Conservation (phyloP, 495 filamentous ascomycete genomes). For the Corynascus novoguineensis region DNA sequence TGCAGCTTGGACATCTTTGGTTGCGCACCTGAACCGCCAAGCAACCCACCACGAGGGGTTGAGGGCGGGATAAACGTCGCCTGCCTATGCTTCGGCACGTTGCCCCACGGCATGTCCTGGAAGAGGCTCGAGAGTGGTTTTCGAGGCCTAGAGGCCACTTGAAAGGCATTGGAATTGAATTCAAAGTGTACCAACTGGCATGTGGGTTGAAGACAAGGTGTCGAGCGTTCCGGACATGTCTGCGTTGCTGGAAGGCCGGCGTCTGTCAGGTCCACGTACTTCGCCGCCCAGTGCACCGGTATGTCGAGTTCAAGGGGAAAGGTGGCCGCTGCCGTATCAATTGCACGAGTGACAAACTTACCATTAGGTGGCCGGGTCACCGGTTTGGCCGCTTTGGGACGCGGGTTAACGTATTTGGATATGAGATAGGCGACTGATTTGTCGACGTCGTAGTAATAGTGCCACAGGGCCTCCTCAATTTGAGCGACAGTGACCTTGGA, state of each 20-base stretch:
- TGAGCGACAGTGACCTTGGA: slow-evolving; percentile 57
- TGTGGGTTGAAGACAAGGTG: background rate
- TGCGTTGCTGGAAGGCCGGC: background rate
- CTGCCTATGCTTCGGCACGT: slow-evolving; percentile 62
- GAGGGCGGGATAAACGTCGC: slow-evolving; percentile 62
- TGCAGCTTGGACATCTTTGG: slow-evolving; percentile 88
- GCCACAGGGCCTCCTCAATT: slow-evolving; percentile 85
- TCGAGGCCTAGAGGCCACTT: background rate
- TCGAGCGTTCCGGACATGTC: background rate
- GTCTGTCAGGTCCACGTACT: slow-evolving; percentile 2
- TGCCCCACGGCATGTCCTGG: slow-evolving; percentile 78
- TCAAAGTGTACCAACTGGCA: background rate
- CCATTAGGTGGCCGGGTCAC: slow-evolving; percentile 40
- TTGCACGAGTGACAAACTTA: slow-evolving; percentile 41
- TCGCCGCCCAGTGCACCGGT: slow-evolving; percentile 12
- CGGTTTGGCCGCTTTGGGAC: slow-evolving; percentile 26
- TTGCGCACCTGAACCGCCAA: slow-evolving; percentile 63
- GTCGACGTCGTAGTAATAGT: slow-evolving; percentile 90
- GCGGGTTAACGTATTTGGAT: slow-evolving; percentile 50
- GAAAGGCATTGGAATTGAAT: background rate
- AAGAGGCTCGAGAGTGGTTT: slow-evolving; percentile 52
- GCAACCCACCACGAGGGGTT: slow-evolving; percentile 56
- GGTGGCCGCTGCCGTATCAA: background rate
- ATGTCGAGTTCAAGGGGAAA: slow-evolving; percentile 4
- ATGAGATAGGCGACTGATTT: slow-evolving; percentile 76